Base-by-base conservation (phyloP, 1,139 yeast genomes). In the Suhomyces chickasaworum region DNA sequence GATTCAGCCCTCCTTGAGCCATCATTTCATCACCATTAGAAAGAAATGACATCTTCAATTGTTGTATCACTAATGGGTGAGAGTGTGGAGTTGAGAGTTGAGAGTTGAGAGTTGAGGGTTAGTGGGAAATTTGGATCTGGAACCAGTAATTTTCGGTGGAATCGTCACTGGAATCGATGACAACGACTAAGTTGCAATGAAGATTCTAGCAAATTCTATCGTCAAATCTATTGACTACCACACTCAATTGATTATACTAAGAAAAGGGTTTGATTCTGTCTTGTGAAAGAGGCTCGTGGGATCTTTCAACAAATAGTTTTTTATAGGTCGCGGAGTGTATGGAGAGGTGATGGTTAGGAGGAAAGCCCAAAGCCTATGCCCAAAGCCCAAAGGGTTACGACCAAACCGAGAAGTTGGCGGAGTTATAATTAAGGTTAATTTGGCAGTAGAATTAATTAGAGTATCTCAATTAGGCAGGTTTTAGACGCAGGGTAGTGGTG, bases 31-130 rank as follows among this genome's bases (percentile, higher is more conserved):
- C 41, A 17, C 33, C 37, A 10, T 37, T 32, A 7, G 41, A 21
- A 15, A 36, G 39, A 25, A 42, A 42, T 23, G 45, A 42, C 45
- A 42, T 42, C 29, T n/a, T 17, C 40, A 27, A 34, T 27, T 20
- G 39, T 16, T 25, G n/a, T n/a, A n/a, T 13, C 29, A 25, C 13
- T 12, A 3, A 8, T 13, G 5, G 32, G 17, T 13, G 36, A 32
- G 36, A 17, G 23, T 12, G 13, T 32, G 23, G 22, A 12, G 33
- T 4, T 13, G 16, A 13, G 15, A 17, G 16, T 15, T n/a, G n/a
- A n/a, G n/a, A n/a, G n/a, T n/a, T n/a, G n/a, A n/a, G n/a, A n/a
- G n/a, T n/a, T n/a, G n/a, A n/a, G n/a, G n/a, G n/a, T n/a, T n/a
- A n/a, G n/a, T n/a, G n/a, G n/a, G n/a, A n/a, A n/a, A n/a, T n/a